These are phyloP conservation scores for Solanum paucissectum DNA, from an alignment of 257 asterid genomes.

Conservation along the genomic window DNA sequence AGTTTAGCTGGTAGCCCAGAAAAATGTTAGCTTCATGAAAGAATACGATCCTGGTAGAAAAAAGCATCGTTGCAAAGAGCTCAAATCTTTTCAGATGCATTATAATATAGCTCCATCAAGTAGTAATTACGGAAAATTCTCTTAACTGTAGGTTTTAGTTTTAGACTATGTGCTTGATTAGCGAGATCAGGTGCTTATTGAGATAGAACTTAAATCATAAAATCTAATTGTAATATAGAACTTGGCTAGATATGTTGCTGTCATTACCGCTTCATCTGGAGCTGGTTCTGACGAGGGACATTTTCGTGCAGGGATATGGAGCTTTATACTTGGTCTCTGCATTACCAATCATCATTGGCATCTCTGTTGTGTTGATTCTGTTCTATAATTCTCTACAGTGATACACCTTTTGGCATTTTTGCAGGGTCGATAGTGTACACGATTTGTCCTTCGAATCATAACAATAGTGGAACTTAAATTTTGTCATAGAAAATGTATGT, in stretches of 20 bases:
- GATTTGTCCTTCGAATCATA: neutral
- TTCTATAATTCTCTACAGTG: constrained; percentile 88
- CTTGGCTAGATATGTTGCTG: neutral
- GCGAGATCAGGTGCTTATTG: neutral
- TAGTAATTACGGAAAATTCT: neutral
- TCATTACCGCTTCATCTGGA: constrained; percentile 4
- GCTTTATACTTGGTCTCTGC: constrained; percentile 94
- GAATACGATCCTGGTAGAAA: neutral
- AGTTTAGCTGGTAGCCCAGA: neutral
- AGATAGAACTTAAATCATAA: neutral
- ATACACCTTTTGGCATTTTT: neutral
- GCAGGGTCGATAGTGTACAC: constrained; percentile 1
- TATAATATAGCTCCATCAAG: neutral
- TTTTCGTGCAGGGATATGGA: constrained; percentile 75
- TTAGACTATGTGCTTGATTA: neutral
- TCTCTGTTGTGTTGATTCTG: constrained; percentile 80
- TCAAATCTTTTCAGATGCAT: neutral
- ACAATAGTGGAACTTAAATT: neutral
- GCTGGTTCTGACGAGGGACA: constrained; percentile 5
- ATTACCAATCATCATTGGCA: constrained; percentile 83
- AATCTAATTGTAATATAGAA: neutral
- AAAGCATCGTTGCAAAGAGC: neutral
- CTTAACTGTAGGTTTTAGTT: neutral
- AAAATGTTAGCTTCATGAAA: neutral
- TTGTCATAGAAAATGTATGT: neutral